Base-by-base conservation (phyloP, 495 filamentous ascomycete genomes). In the Tuber magnatum region DNA sequence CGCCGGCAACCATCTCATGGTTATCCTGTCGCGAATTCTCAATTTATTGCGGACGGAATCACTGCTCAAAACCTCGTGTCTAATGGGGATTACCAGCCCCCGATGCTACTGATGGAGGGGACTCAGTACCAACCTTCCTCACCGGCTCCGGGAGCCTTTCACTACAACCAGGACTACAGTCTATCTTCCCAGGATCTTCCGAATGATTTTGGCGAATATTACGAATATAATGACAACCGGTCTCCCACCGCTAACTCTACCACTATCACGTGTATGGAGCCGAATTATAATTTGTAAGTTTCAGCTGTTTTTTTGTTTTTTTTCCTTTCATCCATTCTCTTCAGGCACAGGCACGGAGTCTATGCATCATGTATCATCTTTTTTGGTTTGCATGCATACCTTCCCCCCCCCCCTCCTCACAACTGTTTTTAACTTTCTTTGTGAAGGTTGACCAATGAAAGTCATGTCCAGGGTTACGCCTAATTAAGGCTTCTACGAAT, bases 391-490 rank as follows among this genome's bases (percentile, higher is more conserved):
- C 51, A 32, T 61, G 51, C 51, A 61, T 32, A 61, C 16, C 12
- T 61, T 61, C 32, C 51, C 51, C 51, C 51, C 20, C 51, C 24
- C 51, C 28, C 56, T 65, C 56, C 56, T 28, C 28, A 65, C 32
- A 35, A 18, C 56, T 65, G 56, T 65, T 65, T 65, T 65, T 65
- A 65, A 32, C 56, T 65, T 65, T 35, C 56, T 65, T 65, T 65
- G 56, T 65, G 56, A 35, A 65, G 56, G 56, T 65, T 65, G 56
- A 65, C 56, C 56, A 65, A 65, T 65, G 56, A 65, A 65, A 65
- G 56, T 20, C 28, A 35, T 65, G 28, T 65, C 28, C 56, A 65
- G 56, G 56, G 56, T 65, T 65, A 65, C 56, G 56, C 56, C 56
- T 65, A 35, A 65, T 65, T 65, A 65, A 65, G 56, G 56, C 56